These are phyloP conservation scores for Suillus cothurnatus DNA, from an alignment of 768 basidiomycete genomes.

Conservation along the genomic window DNA sequence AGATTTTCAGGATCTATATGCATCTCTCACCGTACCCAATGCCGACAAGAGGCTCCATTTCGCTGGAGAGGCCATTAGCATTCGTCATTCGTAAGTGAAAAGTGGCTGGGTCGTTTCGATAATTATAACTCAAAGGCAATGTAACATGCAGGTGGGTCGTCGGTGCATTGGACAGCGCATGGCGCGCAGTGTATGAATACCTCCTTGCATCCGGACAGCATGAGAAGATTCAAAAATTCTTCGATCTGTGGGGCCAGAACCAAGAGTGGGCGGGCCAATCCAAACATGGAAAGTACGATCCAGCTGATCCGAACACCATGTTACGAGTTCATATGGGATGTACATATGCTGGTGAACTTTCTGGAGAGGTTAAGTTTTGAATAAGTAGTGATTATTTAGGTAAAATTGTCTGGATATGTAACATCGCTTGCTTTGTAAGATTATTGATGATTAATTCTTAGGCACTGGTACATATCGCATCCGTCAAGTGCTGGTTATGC, in stretches of 20 bases:
- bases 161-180: slow-evolving; percentile 41
- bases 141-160: slow-evolving; percentile 36
- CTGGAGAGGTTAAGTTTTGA: too few species aligned
- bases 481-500: too few species aligned
- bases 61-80: slow-evolving; percentile 41
- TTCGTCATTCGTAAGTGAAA: slow-evolving; percentile 31
- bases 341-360: too few species aligned
- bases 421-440: too few species aligned
- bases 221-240: slow-evolving; percentile 19
- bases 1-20: slow-evolving; percentile 35
- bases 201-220: slow-evolving; percentile 17
- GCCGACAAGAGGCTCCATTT: slow-evolving; percentile 34
- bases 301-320: too few species aligned
- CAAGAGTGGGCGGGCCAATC: too few species aligned
- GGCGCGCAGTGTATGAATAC: slow-evolving; percentile 34
- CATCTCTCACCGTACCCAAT: slow-evolving; percentile 33
- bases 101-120: background rate
- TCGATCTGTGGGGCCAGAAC: slow-evolving; percentile 27
- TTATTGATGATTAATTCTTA: too few species aligned
- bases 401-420: too few species aligned
- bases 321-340: too few species aligned
- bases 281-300: too few species aligned
- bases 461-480: too few species aligned
- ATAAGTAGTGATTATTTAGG: too few species aligned
- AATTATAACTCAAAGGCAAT: background rate